Evolutionary conservation across 176 grass and related monocot species (phyloP).

Genomic region (Ensete glaucum): DNA sequence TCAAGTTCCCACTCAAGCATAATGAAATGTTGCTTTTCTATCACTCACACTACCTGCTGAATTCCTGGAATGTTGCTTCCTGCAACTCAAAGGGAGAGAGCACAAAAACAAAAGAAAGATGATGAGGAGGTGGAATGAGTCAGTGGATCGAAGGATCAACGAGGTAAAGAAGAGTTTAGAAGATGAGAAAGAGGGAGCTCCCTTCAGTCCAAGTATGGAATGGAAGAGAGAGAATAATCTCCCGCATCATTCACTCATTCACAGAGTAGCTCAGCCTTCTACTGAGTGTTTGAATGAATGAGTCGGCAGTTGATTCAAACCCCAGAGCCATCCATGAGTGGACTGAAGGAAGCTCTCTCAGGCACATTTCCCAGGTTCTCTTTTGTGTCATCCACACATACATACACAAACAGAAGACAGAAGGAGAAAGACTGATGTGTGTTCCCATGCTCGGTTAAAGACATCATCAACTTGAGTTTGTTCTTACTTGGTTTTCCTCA

Average conservation of each 20-base stretch:
- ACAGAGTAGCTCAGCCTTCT: conserved; percentile 1
- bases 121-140: neutral
- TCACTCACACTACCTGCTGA: neutral
- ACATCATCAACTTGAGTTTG: too few relatives aligned
- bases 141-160: neutral
- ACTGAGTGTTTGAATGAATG: conserved; percentile 9
- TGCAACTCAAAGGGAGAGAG: too few relatives aligned
- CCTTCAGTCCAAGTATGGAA: conserved; percentile 12
- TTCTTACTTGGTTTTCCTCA: too few relatives aligned
- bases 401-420: neutral
- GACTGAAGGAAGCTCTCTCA: conserved; percentile 11
- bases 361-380: neutral
- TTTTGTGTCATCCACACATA: neutral
- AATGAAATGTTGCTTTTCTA: neutral
- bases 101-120: neutral
- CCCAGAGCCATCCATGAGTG: conserved; percentile 4
- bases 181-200: conserved; percentile 9
- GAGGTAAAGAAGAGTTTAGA: neutral
- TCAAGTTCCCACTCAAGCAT: neutral
- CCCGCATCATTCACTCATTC: conserved; percentile 13
- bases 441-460: too few relatives aligned
- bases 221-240: conserved; percentile 11
- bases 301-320: conserved; percentile 12
- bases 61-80: neutral
- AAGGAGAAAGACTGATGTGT: neutral